Evolutionary conservation across 2,329 filamentous ascomycete genomes (phyloP).

Genomic region (Phoma sp.): DNA sequence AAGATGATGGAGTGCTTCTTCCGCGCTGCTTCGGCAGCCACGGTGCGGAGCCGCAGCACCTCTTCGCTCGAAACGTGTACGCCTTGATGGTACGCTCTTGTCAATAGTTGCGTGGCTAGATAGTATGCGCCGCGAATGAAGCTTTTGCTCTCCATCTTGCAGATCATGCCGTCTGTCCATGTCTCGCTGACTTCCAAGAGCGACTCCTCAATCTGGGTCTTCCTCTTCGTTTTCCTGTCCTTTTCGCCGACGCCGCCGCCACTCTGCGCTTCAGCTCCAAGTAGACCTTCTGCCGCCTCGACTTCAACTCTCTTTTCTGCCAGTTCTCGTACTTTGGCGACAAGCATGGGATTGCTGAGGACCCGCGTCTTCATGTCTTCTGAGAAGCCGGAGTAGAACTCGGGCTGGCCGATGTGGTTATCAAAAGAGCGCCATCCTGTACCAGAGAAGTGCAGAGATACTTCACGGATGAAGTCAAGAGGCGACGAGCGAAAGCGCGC

Average conservation of each 20-base stretch:
- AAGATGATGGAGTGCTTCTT: conserved; percentile 97
- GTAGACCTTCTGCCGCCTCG: conserved; percentile 77
- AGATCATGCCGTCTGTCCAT: conserved; percentile 95
- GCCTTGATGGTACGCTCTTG: conserved; percentile 93
- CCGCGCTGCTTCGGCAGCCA: conserved; percentile 80
- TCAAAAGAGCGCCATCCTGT: conserved; percentile 97
- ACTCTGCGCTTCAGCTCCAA: conserved; percentile 24
- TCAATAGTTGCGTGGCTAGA: conserved; percentile 82
- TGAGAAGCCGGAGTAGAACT: conserved; percentile 91
- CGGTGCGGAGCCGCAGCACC: conserved; percentile 78
- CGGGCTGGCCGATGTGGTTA: conserved; percentile 83
- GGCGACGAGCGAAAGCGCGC: conserved; percentile 80
- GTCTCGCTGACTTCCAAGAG: conserved; percentile 82
- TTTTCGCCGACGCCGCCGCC: conserved; percentile 49
- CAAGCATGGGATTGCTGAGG: conserved; percentile 76
- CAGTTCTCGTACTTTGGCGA: conserved; percentile 75
- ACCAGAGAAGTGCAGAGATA: conserved; percentile 90
- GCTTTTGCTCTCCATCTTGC: conserved; percentile 94
- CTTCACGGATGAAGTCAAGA: conserved; percentile 85
- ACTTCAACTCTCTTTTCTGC: conserved; percentile 75
- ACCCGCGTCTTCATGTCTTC: conserved; percentile 86
- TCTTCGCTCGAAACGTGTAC: conserved; percentile 97
- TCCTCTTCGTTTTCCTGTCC: conserved; percentile 63
- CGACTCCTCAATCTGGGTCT: conserved; percentile 74
- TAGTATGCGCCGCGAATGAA: conserved; percentile 96